A percentile compares a stretch with the other conserved stretches of the same genome.
These are phyloP conservation scores for Hyphopichia wangnamkhiaoensis DNA, from an alignment of 1,139 yeast genomes.

Conservation along the genomic window DNA sequence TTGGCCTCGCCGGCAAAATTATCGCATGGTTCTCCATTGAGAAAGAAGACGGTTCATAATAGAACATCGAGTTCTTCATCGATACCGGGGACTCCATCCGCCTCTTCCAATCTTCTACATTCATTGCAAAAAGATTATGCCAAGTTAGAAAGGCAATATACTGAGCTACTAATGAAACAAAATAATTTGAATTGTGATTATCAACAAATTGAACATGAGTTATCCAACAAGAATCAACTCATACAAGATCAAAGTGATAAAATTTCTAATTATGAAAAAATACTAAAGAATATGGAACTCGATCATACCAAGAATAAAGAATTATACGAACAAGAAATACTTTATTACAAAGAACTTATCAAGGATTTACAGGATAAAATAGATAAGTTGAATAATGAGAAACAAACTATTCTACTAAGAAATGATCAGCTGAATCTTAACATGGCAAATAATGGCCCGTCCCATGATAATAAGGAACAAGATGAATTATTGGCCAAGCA, in stretches of 20 bases:
- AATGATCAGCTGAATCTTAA: too few species aligned
- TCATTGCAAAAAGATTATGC: conserved; percentile 13
- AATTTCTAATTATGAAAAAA: conserved; percentile 20
- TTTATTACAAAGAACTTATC: conserved; percentile 33
- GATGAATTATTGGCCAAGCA: conserved; percentile 17
- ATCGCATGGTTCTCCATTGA: conserved; percentile 2
- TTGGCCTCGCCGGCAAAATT: conserved; percentile 4
- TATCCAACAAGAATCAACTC: conserved; percentile 16
- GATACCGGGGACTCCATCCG: not conserved
- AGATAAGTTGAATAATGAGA: conserved; percentile 18
- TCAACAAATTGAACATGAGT: conserved; percentile 23
- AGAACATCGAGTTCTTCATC: not conserved
- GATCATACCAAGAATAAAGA: conserved; percentile 29
- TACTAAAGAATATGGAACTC: conserved; percentile 19
- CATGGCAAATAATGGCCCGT: not conserved
- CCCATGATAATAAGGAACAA: not conserved
- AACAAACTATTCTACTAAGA: conserved; percentile 1
- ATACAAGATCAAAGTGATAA: conserved; percentile 21
- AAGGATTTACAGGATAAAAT: conserved; percentile 33
- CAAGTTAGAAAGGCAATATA: conserved; percentile 26
- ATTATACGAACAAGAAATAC: conserved; percentile 29
- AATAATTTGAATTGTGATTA: conserved; percentile 21
- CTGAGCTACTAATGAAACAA: conserved; percentile 27
- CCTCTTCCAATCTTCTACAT: conserved; percentile 1
- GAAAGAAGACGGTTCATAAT: not conserved